A percentile compares a stretch with the other conserved stretches of the same genome.
These are phyloP conservation scores for Puya raimondii DNA, from an alignment of 176 grass and related monocot species.

Conservation along the genomic window DNA sequence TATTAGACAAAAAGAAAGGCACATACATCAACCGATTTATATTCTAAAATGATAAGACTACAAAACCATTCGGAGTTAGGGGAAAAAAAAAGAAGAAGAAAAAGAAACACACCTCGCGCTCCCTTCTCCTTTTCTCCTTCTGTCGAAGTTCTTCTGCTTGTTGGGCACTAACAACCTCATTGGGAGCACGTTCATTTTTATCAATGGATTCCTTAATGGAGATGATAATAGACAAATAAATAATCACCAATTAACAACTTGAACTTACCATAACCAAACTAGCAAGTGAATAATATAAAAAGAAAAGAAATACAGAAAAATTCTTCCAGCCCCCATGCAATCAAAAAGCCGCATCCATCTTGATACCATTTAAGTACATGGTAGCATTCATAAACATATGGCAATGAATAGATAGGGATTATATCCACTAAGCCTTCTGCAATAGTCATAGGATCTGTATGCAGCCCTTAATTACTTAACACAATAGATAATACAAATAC, in stretches of 20 bases:
- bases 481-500: too few relatives aligned
- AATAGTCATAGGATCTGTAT: too few relatives aligned
- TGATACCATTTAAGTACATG: too few relatives aligned
- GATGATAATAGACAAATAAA: constrained; percentile 17
- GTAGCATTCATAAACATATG: too few relatives aligned
- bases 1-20: constrained; percentile 28
- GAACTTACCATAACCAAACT: too few relatives aligned
- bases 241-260: not conserved
- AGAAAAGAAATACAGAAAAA: too few relatives aligned
- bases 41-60: not conserved
- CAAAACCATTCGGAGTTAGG: not conserved
- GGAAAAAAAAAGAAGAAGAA: not conserved
- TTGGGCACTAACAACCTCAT: constrained; percentile 62
- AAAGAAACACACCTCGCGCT: constrained; percentile 52
- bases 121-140: constrained; percentile 84
- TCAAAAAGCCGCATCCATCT: too few relatives aligned
- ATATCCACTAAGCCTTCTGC: too few relatives aligned
- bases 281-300: too few relatives aligned
- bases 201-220: constrained; percentile 41
- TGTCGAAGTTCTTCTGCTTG: constrained; percentile 77
- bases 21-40: constrained; percentile 21
- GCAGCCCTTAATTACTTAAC: too few relatives aligned
- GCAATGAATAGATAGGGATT: too few relatives aligned
- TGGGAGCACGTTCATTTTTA: constrained; percentile 30
- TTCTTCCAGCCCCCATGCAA: too few relatives aligned